Evolutionary conservation across 2,329 filamentous ascomycete species (phyloP), one percentile per base, ranked within the genome.

Genomic region (Dactylellina sp.): DNA sequence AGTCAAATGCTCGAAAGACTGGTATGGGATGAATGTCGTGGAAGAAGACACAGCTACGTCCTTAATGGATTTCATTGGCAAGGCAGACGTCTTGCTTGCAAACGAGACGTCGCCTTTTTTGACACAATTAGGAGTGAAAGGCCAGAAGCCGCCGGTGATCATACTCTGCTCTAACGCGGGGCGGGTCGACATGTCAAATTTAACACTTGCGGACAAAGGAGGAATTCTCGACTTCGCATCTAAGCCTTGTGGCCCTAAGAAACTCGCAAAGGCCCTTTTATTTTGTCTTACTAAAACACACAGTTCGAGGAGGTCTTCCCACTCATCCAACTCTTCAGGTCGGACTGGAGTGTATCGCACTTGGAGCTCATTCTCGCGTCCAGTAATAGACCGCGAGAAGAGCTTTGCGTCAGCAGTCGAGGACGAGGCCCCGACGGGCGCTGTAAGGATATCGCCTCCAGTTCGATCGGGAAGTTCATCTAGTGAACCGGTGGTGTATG

Each of bases 161-260:
- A 78, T 82, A 7, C 76, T 82, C 1, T 82, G 80, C 64, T 78
- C 80, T 39, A 80, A 80, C 47, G 79, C 80, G 2, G 79, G 80
- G 37, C 16, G 79, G 76, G 46, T 77, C 64, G 18, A 76, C 14
- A 72, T 76, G 42, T 74, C 74, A 24, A 70, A 75, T 25, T 47
- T 75, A 22, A 75, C 76, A 20, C 52, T 50, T 0, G 49, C 57
- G 16, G 55, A 71, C 7, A 75, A 75, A 20, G 66, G 49, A n/a
- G 76, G 70, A 6, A 77, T 78, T 7, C 76, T 80, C 4, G 81
- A 82, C 49, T 79, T 81, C 28, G 76, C 82, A 1, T 79, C 79
- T 5, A 80, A 82, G 49, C 80, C 80, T 6, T 81, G 81, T 49
- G 82, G 82, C 4, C 81, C 82, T 4, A 78, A 80, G 57, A 83